Conservation (phyloP, 78 protist genomes). For the Cyanophora paradoxa region DNA sequence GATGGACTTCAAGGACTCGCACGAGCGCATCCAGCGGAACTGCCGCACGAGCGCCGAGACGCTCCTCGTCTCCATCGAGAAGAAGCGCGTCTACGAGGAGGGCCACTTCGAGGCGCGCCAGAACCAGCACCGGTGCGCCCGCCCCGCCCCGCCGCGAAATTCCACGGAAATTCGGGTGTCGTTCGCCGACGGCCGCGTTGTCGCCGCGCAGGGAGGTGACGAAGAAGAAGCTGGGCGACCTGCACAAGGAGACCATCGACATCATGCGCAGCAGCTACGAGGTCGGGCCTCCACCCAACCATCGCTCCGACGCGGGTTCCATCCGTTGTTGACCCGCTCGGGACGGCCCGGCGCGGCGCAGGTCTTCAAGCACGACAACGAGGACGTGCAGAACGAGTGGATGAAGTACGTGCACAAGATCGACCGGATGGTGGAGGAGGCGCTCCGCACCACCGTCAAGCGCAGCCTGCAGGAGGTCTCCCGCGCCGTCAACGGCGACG, state of each 20-base stretch:
- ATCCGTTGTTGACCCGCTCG: no score
- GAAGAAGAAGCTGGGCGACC: constrained; percentile 1
- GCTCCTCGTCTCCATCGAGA: constrained; percentile 28
- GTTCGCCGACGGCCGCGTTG: neutral
- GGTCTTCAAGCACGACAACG: constrained; percentile 32
- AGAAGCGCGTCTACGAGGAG: constrained; percentile 48
- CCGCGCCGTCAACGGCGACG: constrained; percentile 25
- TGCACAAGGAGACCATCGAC: constrained; percentile 15
- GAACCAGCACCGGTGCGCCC: constrained; percentile 17
- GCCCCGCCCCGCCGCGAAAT: no score
- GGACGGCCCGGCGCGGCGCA: no score
- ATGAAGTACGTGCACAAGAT: constrained; percentile 13
- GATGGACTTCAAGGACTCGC: constrained; percentile 26
- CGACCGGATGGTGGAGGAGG: constrained; percentile 51
- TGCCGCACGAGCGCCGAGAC: constrained; percentile 26
- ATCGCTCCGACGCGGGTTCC: no score
- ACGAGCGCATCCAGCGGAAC: neutral
- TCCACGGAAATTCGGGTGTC: no score
- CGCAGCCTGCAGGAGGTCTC: constrained; percentile 32
- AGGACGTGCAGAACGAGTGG: constrained; percentile 60
- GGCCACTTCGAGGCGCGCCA: constrained; percentile 45
- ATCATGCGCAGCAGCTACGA: constrained; percentile 4
- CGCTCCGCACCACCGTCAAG: constrained; percentile 43
- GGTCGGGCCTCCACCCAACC: no score
- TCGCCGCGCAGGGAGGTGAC: neutral